These are phyloP conservation scores for Hirschioporus abietinus DNA, from an alignment of 768 basidiomycete genomes.

Conservation along the genomic window DNA sequence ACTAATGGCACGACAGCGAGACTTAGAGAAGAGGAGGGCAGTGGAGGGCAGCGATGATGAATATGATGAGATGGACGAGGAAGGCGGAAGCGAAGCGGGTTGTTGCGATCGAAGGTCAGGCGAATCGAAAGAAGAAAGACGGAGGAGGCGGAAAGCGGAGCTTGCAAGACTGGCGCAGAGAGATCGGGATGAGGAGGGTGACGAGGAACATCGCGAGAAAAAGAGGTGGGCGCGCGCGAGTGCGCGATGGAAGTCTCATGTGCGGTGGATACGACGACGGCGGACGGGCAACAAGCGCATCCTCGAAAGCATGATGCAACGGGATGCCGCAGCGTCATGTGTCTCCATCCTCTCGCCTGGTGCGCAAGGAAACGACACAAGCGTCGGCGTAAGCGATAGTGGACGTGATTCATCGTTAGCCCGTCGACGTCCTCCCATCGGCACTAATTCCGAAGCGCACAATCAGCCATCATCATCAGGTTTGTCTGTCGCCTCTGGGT, in stretches of 20 bases:
- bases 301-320: background rate
- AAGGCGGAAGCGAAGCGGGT: conserved; percentile 23
- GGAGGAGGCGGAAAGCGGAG: conserved; percentile 20
- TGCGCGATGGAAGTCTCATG: conserved; percentile 63
- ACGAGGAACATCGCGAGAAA: conserved; percentile 45
- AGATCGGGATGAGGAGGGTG: conserved; percentile 24
- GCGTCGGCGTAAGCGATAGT: background rate
- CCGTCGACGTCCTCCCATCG: background rate
- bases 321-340: background rate
- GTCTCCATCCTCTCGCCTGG: background rate
- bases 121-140: conserved; percentile 27
- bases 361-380: background rate
- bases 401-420: background rate
- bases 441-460: background rate
- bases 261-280: conserved; percentile 54
- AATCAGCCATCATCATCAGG: background rate
- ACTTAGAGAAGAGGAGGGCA: conserved; percentile 44
- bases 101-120: background rate
- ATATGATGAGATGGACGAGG: conserved; percentile 27
- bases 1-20: conserved; percentile 29
- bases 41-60: conserved; percentile 21
- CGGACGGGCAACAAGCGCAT: conserved; percentile 22
- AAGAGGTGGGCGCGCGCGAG: conserved; percentile 62
- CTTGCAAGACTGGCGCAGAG: conserved; percentile 27
- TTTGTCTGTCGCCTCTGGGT: background rate